A percentile compares a stretch with the other conserved stretches of the same genome.
These are phyloP conservation scores for Trichoderma lentiforme DNA, from an alignment of 2,329 filamentous ascomycete genomes.

Conservation along the genomic window DNA sequence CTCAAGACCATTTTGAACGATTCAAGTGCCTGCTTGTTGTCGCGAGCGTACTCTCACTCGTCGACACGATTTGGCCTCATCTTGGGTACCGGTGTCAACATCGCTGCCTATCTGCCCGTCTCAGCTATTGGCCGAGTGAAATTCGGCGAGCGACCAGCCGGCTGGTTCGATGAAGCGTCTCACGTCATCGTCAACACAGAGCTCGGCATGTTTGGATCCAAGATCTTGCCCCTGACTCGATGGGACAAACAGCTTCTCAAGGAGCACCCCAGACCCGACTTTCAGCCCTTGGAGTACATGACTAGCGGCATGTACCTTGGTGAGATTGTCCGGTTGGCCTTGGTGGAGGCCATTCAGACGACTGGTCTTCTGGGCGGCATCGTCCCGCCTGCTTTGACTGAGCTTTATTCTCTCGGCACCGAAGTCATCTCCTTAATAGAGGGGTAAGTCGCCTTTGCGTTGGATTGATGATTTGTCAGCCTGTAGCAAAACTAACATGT, in stretches of 20 bases:
- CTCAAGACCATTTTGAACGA: constrained; percentile 65
- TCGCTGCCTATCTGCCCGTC: constrained; percentile 61
- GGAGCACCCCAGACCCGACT: constrained; percentile 53
- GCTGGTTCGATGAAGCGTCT: constrained; percentile 56
- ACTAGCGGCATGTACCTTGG: constrained; percentile 65
- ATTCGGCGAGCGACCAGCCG: constrained; percentile 52
- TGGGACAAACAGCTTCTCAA: constrained; percentile 57
- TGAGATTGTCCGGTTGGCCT: constrained; percentile 57
- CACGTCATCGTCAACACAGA: constrained; percentile 67
- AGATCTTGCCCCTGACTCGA: constrained; percentile 55
- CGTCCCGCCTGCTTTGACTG: constrained; percentile 50
- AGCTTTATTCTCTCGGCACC: constrained; percentile 57
- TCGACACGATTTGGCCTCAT: constrained; percentile 63
- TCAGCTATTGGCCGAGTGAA: constrained; percentile 52
- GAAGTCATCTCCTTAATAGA: constrained; percentile 58
- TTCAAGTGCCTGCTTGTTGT: constrained; percentile 62
- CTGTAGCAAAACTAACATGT: constrained; percentile 23
- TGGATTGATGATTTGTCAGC: background rate
- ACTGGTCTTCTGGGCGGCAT: constrained; percentile 55
- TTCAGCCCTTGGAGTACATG: constrained; percentile 61
- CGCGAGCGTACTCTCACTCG: constrained; percentile 57
- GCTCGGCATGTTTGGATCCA: constrained; percentile 62
- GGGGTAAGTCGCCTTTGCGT: constrained; percentile 42
- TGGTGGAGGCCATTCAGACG: constrained; percentile 56
- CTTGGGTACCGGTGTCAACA: constrained; percentile 65